phyloP scores from a whole-genome alignment of 2,329 filamentous ascomycete species.

The Escovopsis weberi region DNA sequence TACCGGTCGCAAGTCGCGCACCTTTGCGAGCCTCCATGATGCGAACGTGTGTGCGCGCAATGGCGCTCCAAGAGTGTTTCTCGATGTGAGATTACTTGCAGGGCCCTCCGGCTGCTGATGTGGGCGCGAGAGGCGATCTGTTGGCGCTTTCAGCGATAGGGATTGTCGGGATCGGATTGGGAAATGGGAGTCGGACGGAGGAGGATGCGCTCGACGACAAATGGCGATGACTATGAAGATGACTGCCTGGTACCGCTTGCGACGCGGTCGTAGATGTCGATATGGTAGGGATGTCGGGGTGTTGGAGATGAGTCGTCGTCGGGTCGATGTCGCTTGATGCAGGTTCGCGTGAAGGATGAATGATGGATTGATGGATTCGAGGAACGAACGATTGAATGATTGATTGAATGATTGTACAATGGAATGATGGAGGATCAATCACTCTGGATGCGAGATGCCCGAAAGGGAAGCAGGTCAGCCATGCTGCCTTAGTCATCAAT shows the following conservation, averaged over 20 bases:
- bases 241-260: background rate
- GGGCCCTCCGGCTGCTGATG: background rate
- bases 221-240: too few relatives aligned
- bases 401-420: too few relatives aligned
- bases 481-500: too few relatives aligned
- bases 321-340: constrained; percentile 2
- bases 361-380: too few relatives aligned
- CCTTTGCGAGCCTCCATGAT: constrained; percentile 16
- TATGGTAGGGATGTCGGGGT: background rate
- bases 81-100: background rate
- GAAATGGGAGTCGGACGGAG: background rate
- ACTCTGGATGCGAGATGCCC: too few relatives aligned
- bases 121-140: background rate
- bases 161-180: background rate
- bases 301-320: background rate
- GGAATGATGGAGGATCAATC: too few relatives aligned
- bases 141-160: too few relatives aligned
- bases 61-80: background rate
- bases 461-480: too few relatives aligned
- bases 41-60: constrained; percentile 2
- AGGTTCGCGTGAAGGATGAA: constrained; percentile 2
- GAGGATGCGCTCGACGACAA: too few relatives aligned
- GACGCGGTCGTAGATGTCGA: background rate
- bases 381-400: too few relatives aligned
- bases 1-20: constrained; percentile 6